Evolutionary conservation across 495 filamentous ascomycete genomes (phyloP), one percentile per base, ranked within the genome.

Genomic region (Antarctomyces pellizariae): DNA sequence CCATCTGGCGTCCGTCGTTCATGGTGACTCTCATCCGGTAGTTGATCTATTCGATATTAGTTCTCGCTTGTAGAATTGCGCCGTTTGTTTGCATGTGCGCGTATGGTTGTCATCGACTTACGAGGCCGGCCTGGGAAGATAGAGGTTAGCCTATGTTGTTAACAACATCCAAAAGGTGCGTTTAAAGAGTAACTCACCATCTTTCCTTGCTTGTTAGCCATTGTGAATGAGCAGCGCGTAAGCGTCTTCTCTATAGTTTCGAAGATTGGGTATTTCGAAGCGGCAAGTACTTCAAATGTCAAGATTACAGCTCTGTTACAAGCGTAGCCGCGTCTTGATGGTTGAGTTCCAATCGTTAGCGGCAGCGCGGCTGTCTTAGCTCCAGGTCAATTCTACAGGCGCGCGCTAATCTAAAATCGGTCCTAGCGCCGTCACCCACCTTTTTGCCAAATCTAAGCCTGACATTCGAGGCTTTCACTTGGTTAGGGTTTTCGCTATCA

Each of bases 1-100:
- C 78, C 68, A 99, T 84, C 52, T 95, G 84, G 37, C 86, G 73
- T 39, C 80, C 76, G 59, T 99, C 86, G 43, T 74, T 79, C 44
- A 99, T 59, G 21, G 89, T 95, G 36, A 91, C 75, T 47, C 80
- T 67, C 89, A 99, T 95, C 46, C 84, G 75, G 58, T 89, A 95
- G 53, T 95, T 92, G 67, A 99, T 89, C 86, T 97, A 49, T 26
- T 12, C 5, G 30, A 25, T 12, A 46, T 60, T 33, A 62, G 54
- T 43, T 34, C 27, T 20, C 33, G 16, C 18, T 4, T 20, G 9
- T n/a, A n/a, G n/a, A n/a, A n/a, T n/a, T n/a, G n/a, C 4, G 31
- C 23, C 28, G 11, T 10, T 4, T 22, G 18, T 26, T 25, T 31
- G 13, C 9, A 2, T 13, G 25, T 13, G 13, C 20, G 28, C 13